Conservation (phyloP, 441 rosid genomes). For the Mallotus repandus region DNA sequence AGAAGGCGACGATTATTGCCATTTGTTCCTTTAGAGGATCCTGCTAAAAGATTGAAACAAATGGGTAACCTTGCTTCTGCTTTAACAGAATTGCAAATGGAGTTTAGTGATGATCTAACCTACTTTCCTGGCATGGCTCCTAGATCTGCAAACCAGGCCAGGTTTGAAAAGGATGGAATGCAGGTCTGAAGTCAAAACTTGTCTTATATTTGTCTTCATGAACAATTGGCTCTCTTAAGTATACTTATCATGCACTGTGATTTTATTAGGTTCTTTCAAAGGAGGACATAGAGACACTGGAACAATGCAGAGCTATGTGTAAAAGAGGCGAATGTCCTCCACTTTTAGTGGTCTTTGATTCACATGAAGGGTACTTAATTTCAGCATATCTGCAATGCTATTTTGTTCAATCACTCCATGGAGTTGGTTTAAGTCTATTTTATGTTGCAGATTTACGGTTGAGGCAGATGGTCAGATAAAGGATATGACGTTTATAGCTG, state of each 20-base stretch:
- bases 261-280: slow-evolving; percentile 56
- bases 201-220: not conserved
- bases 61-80: slow-evolving; percentile 81
- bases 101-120: slow-evolving; percentile 60
- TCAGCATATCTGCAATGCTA: slow-evolving; percentile 16
- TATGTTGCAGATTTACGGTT: slow-evolving; percentile 68
- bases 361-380: slow-evolving; percentile 74
- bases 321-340: slow-evolving; percentile 82
- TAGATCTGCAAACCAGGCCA: slow-evolving; percentile 67
- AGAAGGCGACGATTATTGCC: slow-evolving; percentile 65
- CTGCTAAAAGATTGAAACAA: slow-evolving; percentile 49
- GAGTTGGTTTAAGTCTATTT: slow-evolving; percentile 19
- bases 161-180: slow-evolving; percentile 76
- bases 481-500: slow-evolving; percentile 79
- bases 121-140: slow-evolving; percentile 67
- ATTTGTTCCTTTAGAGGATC: slow-evolving; percentile 66
- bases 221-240: not conserved
- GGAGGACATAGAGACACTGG: slow-evolving; percentile 73
- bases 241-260: slow-evolving; percentile 7
- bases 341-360: slow-evolving; percentile 69
- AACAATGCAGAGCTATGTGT: slow-evolving; percentile 68
- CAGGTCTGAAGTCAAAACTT: slow-evolving; percentile 47
- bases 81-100: slow-evolving; percentile 61
- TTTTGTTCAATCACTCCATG: slow-evolving; percentile 9
- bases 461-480: slow-evolving; percentile 78